These are phyloP conservation scores for Amanita subjunquillea DNA, from an alignment of 768 basidiomycete species.

Conservation along the genomic window DNA sequence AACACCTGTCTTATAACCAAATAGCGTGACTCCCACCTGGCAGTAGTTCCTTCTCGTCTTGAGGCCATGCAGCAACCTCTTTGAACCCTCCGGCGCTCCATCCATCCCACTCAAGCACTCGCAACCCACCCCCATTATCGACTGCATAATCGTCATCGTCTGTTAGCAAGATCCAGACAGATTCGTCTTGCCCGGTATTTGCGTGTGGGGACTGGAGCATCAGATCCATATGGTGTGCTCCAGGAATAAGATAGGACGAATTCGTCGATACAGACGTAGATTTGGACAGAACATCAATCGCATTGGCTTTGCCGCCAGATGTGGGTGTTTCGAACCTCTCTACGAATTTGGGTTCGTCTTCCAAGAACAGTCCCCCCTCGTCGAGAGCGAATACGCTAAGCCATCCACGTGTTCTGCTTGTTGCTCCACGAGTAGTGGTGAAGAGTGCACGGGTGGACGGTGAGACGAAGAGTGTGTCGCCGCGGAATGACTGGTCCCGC, in stretches of 20 bases:
- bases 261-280: background rate
- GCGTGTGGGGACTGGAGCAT: background rate
- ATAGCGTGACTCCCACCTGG: constrained; percentile 41
- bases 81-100: constrained; percentile 28
- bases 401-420: constrained; percentile 27
- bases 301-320: constrained; percentile 42
- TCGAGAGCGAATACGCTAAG: constrained; percentile 32
- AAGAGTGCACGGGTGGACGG: constrained; percentile 32
- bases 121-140: constrained; percentile 25
- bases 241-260: background rate
- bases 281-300: constrained; percentile 32
- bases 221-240: background rate
- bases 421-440: constrained; percentile 37
- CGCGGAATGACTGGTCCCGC: constrained; percentile 21
- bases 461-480: constrained; percentile 35
- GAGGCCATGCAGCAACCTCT: constrained; percentile 33
- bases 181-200: constrained; percentile 12
- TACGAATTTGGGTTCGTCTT: constrained; percentile 13
- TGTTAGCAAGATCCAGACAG: constrained; percentile 38
- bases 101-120: constrained; percentile 41
- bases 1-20: constrained; percentile 21
- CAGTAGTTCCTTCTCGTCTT: constrained; percentile 14
- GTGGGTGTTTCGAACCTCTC: constrained; percentile 35
- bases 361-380: constrained; percentile 23
- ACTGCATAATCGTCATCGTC: constrained; percentile 31